These are phyloP conservation scores for Alternaria metachromatica DNA, from an alignment of 2,329 filamentous ascomycete species.

Conservation along the genomic window DNA sequence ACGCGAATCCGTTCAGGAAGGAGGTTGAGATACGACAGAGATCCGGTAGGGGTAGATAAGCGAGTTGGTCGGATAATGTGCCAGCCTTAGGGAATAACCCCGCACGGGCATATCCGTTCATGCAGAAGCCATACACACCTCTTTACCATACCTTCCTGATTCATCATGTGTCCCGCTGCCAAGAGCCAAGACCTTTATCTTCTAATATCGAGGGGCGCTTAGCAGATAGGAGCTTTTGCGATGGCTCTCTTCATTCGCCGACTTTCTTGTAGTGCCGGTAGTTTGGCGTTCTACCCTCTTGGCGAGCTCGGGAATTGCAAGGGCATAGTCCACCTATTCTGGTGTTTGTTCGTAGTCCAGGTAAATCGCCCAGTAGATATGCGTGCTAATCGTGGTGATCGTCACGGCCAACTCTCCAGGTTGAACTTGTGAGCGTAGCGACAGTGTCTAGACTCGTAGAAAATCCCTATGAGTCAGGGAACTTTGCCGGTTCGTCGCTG, in stretches of 20 bases:
- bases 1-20: conserved; percentile 19
- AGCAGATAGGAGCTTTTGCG: conserved; percentile 12
- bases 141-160: conserved; percentile 28
- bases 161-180: conserved; percentile 19
- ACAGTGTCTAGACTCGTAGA: neutral
- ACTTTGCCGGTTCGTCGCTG: neutral
- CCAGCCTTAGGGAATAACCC: conserved; percentile 12
- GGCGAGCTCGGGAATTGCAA: neutral
- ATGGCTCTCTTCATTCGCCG: conserved; percentile 10
- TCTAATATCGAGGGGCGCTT: conserved; percentile 10
- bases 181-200: conserved; percentile 14
- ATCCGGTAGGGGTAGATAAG: conserved; percentile 11
- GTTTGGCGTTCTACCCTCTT: neutral
- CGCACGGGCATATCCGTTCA: conserved; percentile 18
- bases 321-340: neutral
- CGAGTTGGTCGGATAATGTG: conserved; percentile 2
- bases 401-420: neutral
- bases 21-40: conserved; percentile 22
- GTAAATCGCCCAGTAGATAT: neutral
- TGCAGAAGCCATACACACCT: conserved; percentile 22
- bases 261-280: neutral
- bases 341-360: neutral
- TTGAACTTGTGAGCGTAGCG: neutral
- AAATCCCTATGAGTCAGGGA: neutral
- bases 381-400: neutral